phyloP scores from a whole-genome alignment of 176 grass and related monocot genomes.

The Triticum dicoccoides region DNA sequence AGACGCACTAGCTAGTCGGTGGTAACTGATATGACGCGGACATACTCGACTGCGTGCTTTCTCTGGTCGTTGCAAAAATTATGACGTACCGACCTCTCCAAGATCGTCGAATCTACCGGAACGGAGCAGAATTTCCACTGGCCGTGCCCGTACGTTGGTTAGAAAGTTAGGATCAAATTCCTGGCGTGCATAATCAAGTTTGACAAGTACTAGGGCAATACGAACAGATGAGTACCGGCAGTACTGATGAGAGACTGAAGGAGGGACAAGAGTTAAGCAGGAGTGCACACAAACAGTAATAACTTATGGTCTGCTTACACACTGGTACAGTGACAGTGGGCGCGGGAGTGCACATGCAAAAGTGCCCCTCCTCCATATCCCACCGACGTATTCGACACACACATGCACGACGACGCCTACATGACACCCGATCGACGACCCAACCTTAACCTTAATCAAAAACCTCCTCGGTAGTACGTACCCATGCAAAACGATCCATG shows the following conservation, averaged over 20 bases:
- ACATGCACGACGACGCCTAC: not conserved
- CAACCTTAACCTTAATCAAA: not conserved
- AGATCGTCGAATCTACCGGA: constrained; percentile 29
- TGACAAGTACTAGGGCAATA: not conserved
- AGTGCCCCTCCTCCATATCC: constrained; percentile 38
- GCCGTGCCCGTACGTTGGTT: not conserved
- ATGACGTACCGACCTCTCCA: constrained; percentile 19
- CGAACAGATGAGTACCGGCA: not conserved
- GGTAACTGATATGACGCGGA: not conserved
- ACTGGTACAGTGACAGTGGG: constrained; percentile 30
- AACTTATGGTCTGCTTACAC: constrained; percentile 39
- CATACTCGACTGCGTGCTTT: not conserved
- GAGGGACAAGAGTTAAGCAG: not conserved
- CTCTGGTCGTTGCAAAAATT: constrained; percentile 18
- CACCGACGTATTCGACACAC: constrained; percentile 18
- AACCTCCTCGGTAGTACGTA: not conserved
- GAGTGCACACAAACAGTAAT: constrained; percentile 1
- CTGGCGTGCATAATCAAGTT: not conserved
- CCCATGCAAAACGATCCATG: not conserved
- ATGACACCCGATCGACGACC: not conserved
- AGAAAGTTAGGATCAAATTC: constrained; percentile 7
- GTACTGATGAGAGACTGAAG: not conserved
- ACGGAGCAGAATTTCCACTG: not conserved
- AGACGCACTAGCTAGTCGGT: constrained; percentile 14
- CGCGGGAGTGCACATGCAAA: constrained; percentile 49